Percentiles rank a stretch among this genome's conserved stretches.
Evolutionary conservation across 75 land plant genomes (phyloP).

Genomic region (Picea glauca): DNA sequence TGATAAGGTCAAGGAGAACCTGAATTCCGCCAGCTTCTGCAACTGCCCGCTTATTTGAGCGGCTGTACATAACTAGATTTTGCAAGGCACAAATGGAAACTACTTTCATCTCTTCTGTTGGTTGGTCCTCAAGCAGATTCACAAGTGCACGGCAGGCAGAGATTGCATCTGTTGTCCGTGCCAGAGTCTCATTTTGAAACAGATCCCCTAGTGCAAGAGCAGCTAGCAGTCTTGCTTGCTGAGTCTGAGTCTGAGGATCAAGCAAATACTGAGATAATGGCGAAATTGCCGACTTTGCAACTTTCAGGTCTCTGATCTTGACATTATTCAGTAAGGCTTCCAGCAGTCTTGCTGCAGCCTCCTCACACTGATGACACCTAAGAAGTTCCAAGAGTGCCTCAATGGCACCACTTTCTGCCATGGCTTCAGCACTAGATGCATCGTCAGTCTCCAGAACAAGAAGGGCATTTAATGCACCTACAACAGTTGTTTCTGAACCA

Average conservation of each 20-base stretch:
- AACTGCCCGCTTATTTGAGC: constrained; percentile 96
- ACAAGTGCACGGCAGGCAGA: constrained; percentile 94
- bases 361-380: constrained; percentile 93
- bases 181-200: constrained; percentile 90
- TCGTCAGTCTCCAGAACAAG: constrained; percentile 95
- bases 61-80: constrained; percentile 91
- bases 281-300: constrained; percentile 77
- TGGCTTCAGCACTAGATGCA: constrained; percentile 91
- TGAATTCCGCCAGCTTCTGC: constrained; percentile 99
- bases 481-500: constrained; percentile 73
- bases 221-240: constrained; percentile 82
- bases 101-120: constrained; percentile 98
- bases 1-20: constrained; percentile 82
- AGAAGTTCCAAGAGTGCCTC: constrained; percentile 93
- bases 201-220: constrained; percentile 94
- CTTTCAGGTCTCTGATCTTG: constrained; percentile 89
- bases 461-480: constrained; percentile 85
- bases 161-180: constrained; percentile 84
- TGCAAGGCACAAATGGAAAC: constrained; percentile 95
- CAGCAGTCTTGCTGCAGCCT: constrained; percentile 84
- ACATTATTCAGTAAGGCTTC: constrained; percentile 90
- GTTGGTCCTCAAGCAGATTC: constrained; percentile 94
- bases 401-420: constrained; percentile 95
- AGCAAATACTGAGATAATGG: constrained; percentile 90
- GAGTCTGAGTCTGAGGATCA: constrained; percentile 95